A percentile compares a stretch with the other conserved stretches of the same genome.
phyloP scores from a whole-genome alignment of 164 flowering plant genomes.

The Umbellularia californica region DNA sequence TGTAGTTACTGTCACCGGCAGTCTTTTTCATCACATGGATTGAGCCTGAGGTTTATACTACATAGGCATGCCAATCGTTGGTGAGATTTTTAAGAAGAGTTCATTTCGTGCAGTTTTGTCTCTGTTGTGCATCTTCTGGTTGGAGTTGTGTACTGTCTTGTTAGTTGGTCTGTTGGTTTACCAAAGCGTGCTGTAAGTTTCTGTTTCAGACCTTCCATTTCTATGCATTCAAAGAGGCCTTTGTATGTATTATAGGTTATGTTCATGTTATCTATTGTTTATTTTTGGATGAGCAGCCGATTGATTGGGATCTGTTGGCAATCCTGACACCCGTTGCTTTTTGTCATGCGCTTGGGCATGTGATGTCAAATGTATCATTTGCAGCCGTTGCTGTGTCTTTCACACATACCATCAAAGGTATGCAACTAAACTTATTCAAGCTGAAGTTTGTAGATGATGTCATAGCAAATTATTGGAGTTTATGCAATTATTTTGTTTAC shows the following conservation, averaged over 20 bases:
- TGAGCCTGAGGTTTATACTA: not conserved
- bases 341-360: conserved; percentile 70
- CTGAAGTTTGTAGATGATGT: not conserved
- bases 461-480: not conserved
- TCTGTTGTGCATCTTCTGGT: conserved; percentile 60
- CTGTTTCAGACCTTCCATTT: not conserved
- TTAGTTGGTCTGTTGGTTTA: conserved; percentile 49
- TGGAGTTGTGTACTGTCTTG: conserved; percentile 59
- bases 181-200: conserved; percentile 65
- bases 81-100: not conserved
- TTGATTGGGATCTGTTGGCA: conserved; percentile 40
- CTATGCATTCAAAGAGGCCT: not conserved
- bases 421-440: not conserved
- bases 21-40: not conserved
- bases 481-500: not conserved
- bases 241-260: not conserved
- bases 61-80: not conserved
- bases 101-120: conserved; percentile 43
- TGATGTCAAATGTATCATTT: conserved; percentile 69
- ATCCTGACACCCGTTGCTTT: conserved; percentile 56
- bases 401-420: conserved; percentile 68
- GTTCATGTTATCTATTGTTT: not conserved
- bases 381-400: conserved; percentile 70
- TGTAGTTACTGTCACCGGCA: not conserved
- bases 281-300: conserved; percentile 34